phyloP scores from a whole-genome alignment of 164 flowering plant genomes.

The Piper longum region DNA sequence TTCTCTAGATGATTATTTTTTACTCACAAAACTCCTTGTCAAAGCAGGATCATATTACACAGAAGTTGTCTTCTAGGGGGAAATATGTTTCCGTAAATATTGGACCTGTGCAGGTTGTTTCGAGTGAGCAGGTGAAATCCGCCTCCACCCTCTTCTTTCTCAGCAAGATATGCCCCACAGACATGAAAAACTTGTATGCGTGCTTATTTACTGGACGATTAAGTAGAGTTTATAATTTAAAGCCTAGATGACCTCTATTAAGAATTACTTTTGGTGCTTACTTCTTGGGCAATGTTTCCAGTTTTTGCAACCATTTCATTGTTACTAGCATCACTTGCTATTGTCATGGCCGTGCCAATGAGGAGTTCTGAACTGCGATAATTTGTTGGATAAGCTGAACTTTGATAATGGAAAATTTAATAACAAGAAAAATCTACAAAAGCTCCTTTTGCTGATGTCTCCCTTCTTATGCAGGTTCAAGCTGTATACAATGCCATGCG shows the following conservation, averaged over 20 bases:
- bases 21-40: not conserved
- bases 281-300: no score
- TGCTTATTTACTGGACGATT: not conserved
- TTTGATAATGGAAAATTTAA: not conserved
- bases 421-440: not conserved
- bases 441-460: not conserved
- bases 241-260: not conserved
- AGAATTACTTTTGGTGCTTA: not conserved
- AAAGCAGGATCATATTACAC: slow-evolving; percentile 56
- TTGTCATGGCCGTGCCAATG: not conserved
- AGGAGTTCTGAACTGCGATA: not conserved
- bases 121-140: slow-evolving; percentile 77
- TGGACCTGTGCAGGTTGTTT: slow-evolving; percentile 78
- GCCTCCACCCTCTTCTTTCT: not conserved
- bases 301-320: no score
- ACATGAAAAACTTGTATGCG: not conserved
- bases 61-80: slow-evolving; percentile 74
- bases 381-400: not conserved
- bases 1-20: not conserved
- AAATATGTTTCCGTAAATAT: slow-evolving; percentile 95
- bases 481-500: slow-evolving; percentile 96
- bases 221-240: not conserved
- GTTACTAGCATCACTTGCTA: no score
- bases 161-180: not conserved
- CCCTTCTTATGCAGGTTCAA: slow-evolving; percentile 56